Evolutionary conservation across 2,329 filamentous ascomycete genomes (phyloP).

Genomic region (Epichloe amarillans): DNA sequence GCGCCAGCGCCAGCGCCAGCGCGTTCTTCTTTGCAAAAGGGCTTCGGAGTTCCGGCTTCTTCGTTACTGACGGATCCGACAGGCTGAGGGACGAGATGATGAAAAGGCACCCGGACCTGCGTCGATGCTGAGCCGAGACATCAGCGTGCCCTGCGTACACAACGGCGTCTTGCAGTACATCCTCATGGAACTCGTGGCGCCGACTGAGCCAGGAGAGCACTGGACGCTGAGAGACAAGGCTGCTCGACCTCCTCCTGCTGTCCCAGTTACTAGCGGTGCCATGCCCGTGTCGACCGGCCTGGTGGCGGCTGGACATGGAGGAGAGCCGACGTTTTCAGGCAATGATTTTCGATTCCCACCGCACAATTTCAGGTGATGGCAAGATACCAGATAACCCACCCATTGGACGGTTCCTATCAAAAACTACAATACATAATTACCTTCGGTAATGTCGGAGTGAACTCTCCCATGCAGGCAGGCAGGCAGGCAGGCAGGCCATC

Average conservation of each 20-base stretch:
- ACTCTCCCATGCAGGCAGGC: background rate
- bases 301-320: background rate
- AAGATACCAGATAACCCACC: background rate
- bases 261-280: conserved; percentile 5
- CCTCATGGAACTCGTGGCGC: conserved; percentile 31
- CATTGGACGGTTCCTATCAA: background rate
- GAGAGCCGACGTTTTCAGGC: background rate
- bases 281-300: conserved; percentile 4
- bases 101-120: conserved; percentile 18
- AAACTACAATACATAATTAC: background rate
- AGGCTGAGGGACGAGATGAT: conserved; percentile 38
- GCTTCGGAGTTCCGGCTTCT: background rate
- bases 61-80: background rate
- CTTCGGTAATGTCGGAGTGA: background rate
- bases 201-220: conserved; percentile 22
- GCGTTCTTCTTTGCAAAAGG: no score
- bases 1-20: no score
- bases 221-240: conserved; percentile 21
- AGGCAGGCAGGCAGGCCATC: no score
- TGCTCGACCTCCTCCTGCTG: conserved; percentile 4
- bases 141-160: conserved; percentile 31
- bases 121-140: conserved; percentile 23
- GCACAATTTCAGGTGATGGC: background rate
- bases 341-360: background rate
- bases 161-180: conserved; percentile 34